Evolutionary conservation across 306 rosid species (phyloP).

Genomic region (Quercus dentata): DNA sequence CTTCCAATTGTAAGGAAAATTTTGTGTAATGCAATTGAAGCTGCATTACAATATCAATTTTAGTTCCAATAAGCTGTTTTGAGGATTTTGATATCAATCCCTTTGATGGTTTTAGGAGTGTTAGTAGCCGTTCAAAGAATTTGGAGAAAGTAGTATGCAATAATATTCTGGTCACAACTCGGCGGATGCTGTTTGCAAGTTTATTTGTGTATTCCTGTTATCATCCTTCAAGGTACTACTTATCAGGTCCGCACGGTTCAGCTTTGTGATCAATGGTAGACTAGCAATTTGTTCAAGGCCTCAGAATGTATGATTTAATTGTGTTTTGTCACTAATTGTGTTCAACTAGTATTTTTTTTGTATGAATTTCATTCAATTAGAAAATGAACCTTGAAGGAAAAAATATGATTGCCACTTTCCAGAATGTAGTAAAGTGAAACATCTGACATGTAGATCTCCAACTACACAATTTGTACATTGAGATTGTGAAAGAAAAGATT

Average conservation of each 20-base stretch:
- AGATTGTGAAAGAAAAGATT: neutral
- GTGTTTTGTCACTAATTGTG: neutral
- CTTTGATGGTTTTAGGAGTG: slow-evolving; percentile 35
- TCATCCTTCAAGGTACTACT: slow-evolving; percentile 91
- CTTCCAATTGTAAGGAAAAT: too few relatives aligned
- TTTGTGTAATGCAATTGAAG: neutral
- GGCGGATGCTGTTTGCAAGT: slow-evolving; percentile 68
- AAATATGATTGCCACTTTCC: neutral
- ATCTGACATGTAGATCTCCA: neutral
- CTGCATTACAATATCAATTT: neutral
- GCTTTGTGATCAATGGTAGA: slow-evolving; percentile 16
- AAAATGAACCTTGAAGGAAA: neutral
- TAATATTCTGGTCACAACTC: slow-evolving; percentile 37
- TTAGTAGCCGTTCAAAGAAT: slow-evolving; percentile 41
- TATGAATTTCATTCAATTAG: neutral
- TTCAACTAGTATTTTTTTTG: neutral
- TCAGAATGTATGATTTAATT: neutral
- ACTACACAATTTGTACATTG: neutral
- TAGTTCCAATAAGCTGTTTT: neutral
- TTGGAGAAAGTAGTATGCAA: slow-evolving; percentile 30
- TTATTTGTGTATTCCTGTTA: slow-evolving; percentile 53
- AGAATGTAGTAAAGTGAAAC: neutral
- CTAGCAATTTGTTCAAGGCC: neutral
- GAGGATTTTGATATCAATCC: slow-evolving; percentile 11
- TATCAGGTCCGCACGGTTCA: slow-evolving; percentile 76